Evolutionary conservation across 257 asterid species (phyloP).

Genomic region (Solanum dulcamara): DNA sequence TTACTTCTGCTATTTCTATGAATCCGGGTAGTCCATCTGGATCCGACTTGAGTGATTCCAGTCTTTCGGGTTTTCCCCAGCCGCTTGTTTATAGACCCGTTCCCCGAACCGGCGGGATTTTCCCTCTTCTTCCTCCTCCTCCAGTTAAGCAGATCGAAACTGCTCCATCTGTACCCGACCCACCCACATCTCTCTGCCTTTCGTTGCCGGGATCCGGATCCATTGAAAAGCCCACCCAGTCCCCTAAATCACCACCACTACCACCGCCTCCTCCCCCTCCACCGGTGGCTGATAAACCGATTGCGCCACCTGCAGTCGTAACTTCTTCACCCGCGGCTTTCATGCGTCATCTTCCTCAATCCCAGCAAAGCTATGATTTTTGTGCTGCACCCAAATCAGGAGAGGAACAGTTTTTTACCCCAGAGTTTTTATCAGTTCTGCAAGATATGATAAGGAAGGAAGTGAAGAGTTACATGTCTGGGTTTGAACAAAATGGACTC

Average conservation of each 20-base stretch:
- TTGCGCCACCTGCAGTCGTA: not conserved
- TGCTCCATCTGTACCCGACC: conserved; percentile 23
- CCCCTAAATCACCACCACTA: not conserved
- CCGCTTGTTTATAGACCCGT: conserved; percentile 39
- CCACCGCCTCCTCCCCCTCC: not conserved
- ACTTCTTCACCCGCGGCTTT: not conserved
- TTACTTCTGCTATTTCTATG: conserved; percentile 18
- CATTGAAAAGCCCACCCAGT: not conserved
- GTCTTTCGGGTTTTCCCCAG: conserved; percentile 28
- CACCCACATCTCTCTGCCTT: conserved; percentile 42
- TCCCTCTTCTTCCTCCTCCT: conserved; percentile 32
- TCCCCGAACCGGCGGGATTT: conserved; percentile 43
- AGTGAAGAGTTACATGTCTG: conserved; percentile 62
- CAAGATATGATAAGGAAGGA: conserved; percentile 69
- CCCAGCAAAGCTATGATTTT: conserved; percentile 1
- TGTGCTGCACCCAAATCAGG: not conserved
- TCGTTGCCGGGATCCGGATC: conserved; percentile 46
- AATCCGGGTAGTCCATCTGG: conserved; percentile 61
- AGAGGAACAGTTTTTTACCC: conserved; percentile 57
- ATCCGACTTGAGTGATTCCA: conserved; percentile 51
- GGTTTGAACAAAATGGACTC: conserved; percentile 33
- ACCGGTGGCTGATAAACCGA: not conserved
- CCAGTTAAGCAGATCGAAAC: conserved; percentile 12
- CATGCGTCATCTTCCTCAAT: not conserved
- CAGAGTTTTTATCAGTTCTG: conserved; percentile 49